These are phyloP conservation scores for Monosporozyma aerobia DNA, from an alignment of 805 yeast genomes.

Conservation along the genomic window DNA sequence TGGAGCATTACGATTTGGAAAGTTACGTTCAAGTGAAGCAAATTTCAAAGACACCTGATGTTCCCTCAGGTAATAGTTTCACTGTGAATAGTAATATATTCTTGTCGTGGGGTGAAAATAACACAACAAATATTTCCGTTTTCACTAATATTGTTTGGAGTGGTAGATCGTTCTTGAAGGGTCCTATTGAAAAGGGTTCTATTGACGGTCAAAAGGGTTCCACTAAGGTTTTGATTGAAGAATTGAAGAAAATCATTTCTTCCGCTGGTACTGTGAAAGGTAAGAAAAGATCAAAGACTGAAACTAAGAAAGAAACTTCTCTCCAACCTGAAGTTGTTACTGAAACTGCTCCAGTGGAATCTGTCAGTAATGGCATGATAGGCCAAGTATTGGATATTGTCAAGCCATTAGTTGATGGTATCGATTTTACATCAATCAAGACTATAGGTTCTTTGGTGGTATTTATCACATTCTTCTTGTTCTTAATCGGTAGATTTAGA, in stretches of 20 bases:
- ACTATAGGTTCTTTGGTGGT: conserved; percentile 9
- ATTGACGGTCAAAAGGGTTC: conserved; percentile 66
- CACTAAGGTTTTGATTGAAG: conserved; percentile 37
- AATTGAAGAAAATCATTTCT: conserved; percentile 27
- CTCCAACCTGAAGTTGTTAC: neutral
- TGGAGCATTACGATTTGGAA: conserved; percentile 41
- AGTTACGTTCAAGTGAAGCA: conserved; percentile 39
- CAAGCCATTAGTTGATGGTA: conserved; percentile 4
- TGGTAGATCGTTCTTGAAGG: conserved; percentile 67
- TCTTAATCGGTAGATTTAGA: neutral
- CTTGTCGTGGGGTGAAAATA: conserved; percentile 52
- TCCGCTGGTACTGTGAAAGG: conserved; percentile 14
- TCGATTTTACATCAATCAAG: conserved; percentile 15
- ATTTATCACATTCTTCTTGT: conserved; percentile 2
- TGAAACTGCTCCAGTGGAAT: neutral
- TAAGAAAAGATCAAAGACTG: conserved; percentile 9
- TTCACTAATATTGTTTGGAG: conserved; percentile 60
- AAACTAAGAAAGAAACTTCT: conserved; percentile 2
- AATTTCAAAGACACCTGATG: conserved; percentile 58
- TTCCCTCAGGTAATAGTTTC: conserved; percentile 65
- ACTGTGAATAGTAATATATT: conserved; percentile 50
- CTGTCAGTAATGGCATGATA: neutral
- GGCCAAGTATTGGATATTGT: neutral
- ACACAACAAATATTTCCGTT: conserved; percentile 44
- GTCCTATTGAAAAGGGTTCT: conserved; percentile 67